phyloP scores from a whole-genome alignment of 805 yeast genomes.

The Yarrowia porcina region DNA sequence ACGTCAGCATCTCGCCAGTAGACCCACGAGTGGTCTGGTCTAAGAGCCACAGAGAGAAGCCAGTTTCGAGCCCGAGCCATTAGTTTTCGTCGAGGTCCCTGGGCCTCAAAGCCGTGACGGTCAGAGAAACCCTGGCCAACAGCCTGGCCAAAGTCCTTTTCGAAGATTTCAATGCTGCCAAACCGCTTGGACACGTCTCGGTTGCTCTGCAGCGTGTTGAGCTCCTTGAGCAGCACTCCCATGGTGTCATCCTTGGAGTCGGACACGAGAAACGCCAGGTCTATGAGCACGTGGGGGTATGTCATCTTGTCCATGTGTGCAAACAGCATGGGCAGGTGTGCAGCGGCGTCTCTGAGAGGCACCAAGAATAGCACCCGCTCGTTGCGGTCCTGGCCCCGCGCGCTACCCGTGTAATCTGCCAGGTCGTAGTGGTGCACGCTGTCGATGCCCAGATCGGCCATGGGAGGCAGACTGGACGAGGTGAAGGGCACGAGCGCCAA shows the following conservation, averaged over 20 bases:
- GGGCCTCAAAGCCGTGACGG: slow-evolving; percentile 95
- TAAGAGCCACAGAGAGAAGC: slow-evolving; percentile 81
- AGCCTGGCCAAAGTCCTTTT: slow-evolving; percentile 89
- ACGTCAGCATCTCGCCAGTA: slow-evolving; percentile 99
- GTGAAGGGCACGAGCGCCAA: slow-evolving; percentile 23
- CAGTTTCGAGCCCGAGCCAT: slow-evolving; percentile 98
- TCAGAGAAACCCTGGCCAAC: slow-evolving; percentile 94
- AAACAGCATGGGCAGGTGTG: slow-evolving; percentile 86
- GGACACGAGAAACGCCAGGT: slow-evolving; percentile 78
- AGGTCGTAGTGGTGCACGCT: slow-evolving; percentile 71
- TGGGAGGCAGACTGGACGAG: slow-evolving; percentile 7
- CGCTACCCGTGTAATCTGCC: slow-evolving; percentile 58
- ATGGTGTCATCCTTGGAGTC: slow-evolving; percentile 89
- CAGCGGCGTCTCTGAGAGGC: slow-evolving; percentile 88
- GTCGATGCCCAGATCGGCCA: slow-evolving; percentile 14
- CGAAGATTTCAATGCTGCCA: slow-evolving; percentile 81
- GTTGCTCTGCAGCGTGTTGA: slow-evolving; percentile 63
- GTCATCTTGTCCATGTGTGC: slow-evolving; percentile 74
- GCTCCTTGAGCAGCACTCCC: slow-evolving; percentile 56
- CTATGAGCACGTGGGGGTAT: slow-evolving; percentile 83
- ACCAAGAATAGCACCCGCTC: slow-evolving; percentile 83
- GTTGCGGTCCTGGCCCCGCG: slow-evolving; percentile 72
- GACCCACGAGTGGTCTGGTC: slow-evolving; percentile 94
- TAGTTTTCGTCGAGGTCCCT: slow-evolving; percentile 90
- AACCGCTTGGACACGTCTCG: slow-evolving; percentile 60